Evolutionary conservation across 1,284 basidiomycete species (phyloP), one percentile per base, ranked within the genome.

Genomic region (Puccinia polysora): DNA sequence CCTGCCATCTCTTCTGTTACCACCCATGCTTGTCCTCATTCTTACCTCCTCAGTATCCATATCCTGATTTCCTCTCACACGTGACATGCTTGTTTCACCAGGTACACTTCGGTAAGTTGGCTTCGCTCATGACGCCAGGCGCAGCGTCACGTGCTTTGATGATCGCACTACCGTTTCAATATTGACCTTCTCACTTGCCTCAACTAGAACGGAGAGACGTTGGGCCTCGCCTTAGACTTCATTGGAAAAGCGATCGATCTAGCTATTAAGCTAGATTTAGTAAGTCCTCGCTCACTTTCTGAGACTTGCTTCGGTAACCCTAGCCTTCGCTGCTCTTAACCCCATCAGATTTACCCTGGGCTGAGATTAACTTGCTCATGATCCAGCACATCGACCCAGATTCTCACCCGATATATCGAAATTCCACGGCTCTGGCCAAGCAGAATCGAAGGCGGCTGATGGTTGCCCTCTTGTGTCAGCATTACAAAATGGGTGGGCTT

Each of bases 311-410:
- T 45, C n/a, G 10, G 10, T n/a, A 45, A 10, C n/a, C n/a, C n/a
- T 45, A 45, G 10, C 40, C n/a, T 45, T 45, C 40, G n/a, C n/a
- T 10, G n/a, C 10, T 45, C 40, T 45, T n/a, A 45, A n/a, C n/a
- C 40, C 40, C 40, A 10, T 45, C 40, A 45, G 10, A 45, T n/a
- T 45, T 45, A 45, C n/a, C 40, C n/a, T n/a, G n/a, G n/a, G n/a
- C n/a, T n/a, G 10, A 45, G n/a, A 45, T 45, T 10, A 45, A 45
- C 40, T 55, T 55, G 4, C n/a, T 55, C 34, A 28, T 15, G n/a
- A n/a, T 40, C 36, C 53, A 52, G 64, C 43, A 69, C 55, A 47
- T 69, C 28, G 67, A 69, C 36, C 67, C 67, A 34, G 67, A 69
- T 50, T 43, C 32, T 6, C 38, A 58, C 59, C 67, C 67, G 36